Evolutionary conservation across 805 yeast species (phyloP), one percentile per base, ranked within the genome.

Genomic region (Saturnispora gosingensis): DNA sequence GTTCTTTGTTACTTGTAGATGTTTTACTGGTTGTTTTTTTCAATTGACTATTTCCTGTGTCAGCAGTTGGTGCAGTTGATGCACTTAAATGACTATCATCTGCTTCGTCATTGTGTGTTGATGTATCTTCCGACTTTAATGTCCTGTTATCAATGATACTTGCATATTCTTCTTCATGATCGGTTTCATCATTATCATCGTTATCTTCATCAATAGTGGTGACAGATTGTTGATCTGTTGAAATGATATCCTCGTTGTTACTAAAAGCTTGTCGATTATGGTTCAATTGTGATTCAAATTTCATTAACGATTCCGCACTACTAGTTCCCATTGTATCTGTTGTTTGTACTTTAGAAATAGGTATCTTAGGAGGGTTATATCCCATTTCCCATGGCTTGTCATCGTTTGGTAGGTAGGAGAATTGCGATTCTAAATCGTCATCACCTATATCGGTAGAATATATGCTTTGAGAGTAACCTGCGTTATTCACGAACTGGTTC

Each of bases 41-140:
- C 22, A 24, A 22, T 34, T 27, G 22, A 10, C 13, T 22, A 10
- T n/a, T 34, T 5, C 27, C 40, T 10, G 59, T 62, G 2, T 64
- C 60, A 2, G 63, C 61, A 13, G 59, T 51, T 1, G 63, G 58
- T 2, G 63, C 64, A 2, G 61, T 51, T 7, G 65, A 60, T 9
- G 30, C 45, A 11, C 42, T 38, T 7, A 38, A n/a, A 38, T 15
- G 22, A 22, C 43, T 35, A 35, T 18, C 20, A 18, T 43, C 36
- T 18, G 36, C 52, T 4, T 30, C 36, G 20, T 25, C 46, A 35
- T 55, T 49, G 5, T 44, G 34, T 30, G 50, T 53, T 15, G 53
- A 51, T 18, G 43, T 43, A 20, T 28, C 30, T 13, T 28, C 45
- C 9, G 48, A 47, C 27, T 39, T 38, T 32, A 47, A 39, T 8